Evolutionary conservation across 805 yeast genomes (phyloP), one percentile per base, ranked within the genome.

Genomic region (Kregervanrija pseudodelftensis): DNA sequence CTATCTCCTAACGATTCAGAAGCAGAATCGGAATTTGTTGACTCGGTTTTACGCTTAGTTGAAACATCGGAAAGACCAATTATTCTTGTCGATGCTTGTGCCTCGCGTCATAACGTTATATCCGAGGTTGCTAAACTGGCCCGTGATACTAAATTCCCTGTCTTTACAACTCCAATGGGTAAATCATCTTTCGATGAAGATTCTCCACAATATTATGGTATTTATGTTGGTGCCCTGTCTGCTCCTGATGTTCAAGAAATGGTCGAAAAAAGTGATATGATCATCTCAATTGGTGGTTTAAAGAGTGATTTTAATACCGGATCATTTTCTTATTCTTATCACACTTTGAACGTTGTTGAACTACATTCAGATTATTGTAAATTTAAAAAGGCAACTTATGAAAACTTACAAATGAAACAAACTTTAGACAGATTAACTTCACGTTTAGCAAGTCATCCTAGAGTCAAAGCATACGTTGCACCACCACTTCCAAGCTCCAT

Each of bases 281-380:
- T 86, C 46, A 64, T 86, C 49, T 81, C 91, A 32, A 75, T 85
- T 55, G 95, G 95, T 65, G 90, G 89, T 42, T 69, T 86, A 61
- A 70, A 86, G 60, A 85, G 93, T 42, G 95, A 86, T 67, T 87
- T 83, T 79, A 86, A 86, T 75, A 86, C 95, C 41, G 95, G 95
- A 61, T 83, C 95, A 15, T 82, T 82, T 72, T 79, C 88, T 33
- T 82, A 82, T 69, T 74, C 82, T 46, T 81, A 81, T 71, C 74
- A 78, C 65, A 82, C 90, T 56, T 79, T 76, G 65, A 82, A 82
- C 69, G 76, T 82, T 58, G 77, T 82, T 52, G 90, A 82, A 69
- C 80, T 82, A 76, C 90, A 82, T 68, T 81, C 89, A 14, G 85
- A 82, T 67, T 73, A 79, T 70, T 77, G 80, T 61, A 81, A 81